phyloP scores from a whole-genome alignment of 2,329 filamentous ascomycete species.

The Cordyceps javanica region DNA sequence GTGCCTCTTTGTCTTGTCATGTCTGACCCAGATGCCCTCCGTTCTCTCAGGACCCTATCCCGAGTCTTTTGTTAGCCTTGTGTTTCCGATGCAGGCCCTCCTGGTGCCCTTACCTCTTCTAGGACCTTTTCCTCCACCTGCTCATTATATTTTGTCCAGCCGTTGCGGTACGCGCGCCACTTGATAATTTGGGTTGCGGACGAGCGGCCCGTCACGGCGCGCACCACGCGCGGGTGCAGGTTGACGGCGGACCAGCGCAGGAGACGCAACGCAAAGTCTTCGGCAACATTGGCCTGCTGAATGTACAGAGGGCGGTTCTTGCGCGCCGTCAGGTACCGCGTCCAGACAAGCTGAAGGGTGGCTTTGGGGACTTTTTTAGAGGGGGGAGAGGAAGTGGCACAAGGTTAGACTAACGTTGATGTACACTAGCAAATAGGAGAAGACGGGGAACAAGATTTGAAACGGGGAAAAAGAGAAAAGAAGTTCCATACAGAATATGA shows the following conservation, averaged over 20 bases:
- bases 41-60: constrained; percentile 33
- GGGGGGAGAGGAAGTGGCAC: neutral
- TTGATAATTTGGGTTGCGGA: constrained; percentile 1
- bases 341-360: constrained; percentile 1
- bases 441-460: neutral
- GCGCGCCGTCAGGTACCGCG: constrained; percentile 7
- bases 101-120: neutral
- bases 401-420: neutral
- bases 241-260: neutral
- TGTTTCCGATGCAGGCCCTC: too few relatives aligned
- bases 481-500: neutral
- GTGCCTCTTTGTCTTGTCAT: constrained; percentile 53
- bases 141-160: neutral
- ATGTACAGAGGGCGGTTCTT: constrained; percentile 2
- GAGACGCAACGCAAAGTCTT: constrained; percentile 5
- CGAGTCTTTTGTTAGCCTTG: constrained; percentile 10
- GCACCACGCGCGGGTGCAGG: neutral
- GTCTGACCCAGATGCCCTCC: constrained; percentile 64
- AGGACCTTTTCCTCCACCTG: constrained; percentile 4
- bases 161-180: constrained; percentile 8
- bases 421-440: neutral
- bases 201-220: neutral
- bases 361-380: constrained; percentile 1
- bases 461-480: neutral
- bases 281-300: constrained; percentile 1